Base-by-base conservation (phyloP, 495 filamentous ascomycete species). In the Neurospora sublineolata region DNA sequence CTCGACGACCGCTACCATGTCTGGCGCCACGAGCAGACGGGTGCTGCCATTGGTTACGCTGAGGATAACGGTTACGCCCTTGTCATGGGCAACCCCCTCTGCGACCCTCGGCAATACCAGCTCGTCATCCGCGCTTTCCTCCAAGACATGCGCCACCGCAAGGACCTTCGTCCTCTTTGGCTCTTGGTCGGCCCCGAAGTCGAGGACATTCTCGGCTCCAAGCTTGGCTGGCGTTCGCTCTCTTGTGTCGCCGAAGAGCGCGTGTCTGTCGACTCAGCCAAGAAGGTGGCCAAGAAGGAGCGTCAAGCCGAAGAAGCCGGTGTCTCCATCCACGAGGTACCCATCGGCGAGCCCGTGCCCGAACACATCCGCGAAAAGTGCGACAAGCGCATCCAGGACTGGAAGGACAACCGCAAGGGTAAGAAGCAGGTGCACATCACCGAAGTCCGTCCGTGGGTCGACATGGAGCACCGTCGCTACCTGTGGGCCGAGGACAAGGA, bases 181-280 rank as follows among this genome's bases (percentile, higher is more conserved):
- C 86, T 95, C 27, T 86, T 97, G 5, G 89, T 88, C 58, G 90
- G 90, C 9, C 75, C 82, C 3, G 83, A 88, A 14, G 86, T 92
- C 10, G 92, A 95, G 77, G 88, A 89, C 44, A 87, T 93, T 2
- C 87, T 95, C 4, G 91, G 90, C 39, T 84, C 88, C 71, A 89
- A 88, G 75, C 86, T 93, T 11, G 90, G 91, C 78, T 97, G 93
- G 93, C 89, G 91, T 36, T 93, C 90, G 18, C 84, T 95, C 74
- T 92, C 90, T 69, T 93, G 91, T 74, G 90, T 91, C n/a, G 90
- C 91, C 20, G 92, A 97, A 78, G 91, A 95, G 79, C 91, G 92
- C 16, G 86, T 94, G 1, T 86, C 94, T 60, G 88, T 90, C 0
- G 88, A 91, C 33, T 83, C 90, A 20, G 87, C 88, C 30, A 87